phyloP scores from a whole-genome alignment of 2,329 filamentous ascomycete species.

The Pseudovirgaria hyperparasitica region DNA sequence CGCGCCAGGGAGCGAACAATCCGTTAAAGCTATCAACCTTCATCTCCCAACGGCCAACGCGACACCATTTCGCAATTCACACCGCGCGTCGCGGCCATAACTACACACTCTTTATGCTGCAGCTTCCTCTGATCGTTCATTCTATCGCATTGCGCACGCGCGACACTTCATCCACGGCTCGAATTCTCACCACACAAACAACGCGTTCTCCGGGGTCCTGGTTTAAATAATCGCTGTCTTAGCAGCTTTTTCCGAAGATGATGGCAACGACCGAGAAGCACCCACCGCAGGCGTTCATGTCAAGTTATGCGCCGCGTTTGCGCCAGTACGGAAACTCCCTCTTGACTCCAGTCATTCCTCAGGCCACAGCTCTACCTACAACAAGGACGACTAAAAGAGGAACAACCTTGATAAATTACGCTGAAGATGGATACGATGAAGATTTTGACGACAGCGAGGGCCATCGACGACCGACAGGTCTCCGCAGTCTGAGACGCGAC shows the following conservation, averaged over 20 bases:
- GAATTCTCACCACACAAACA: too few species aligned
- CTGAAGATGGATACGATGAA: conserved; percentile 86
- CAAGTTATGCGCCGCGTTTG: conserved; percentile 81
- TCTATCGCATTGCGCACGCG: too few species aligned
- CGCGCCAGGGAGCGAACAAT: too few species aligned
- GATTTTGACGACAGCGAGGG: conserved; percentile 65
- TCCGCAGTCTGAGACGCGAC: conserved; percentile 72
- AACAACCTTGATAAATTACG: conserved; percentile 94
- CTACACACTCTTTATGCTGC: too few species aligned
- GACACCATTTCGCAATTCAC: too few species aligned
- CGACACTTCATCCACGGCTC: too few species aligned
- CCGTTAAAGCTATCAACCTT: too few species aligned
- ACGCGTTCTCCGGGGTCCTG: too few species aligned
- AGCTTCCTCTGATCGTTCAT: too few species aligned
- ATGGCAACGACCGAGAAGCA: conserved; percentile 28
- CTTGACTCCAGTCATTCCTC: conserved; percentile 69
- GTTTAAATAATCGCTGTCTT: conserved; percentile 2
- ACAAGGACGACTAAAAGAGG: conserved; percentile 91
- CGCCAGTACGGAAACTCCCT: conserved; percentile 87
- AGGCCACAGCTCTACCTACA: conserved; percentile 52
- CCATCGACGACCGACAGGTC: conserved; percentile 58
- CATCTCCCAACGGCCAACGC: too few species aligned
- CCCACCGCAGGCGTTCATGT: conserved; percentile 75
- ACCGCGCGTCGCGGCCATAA: too few species aligned
- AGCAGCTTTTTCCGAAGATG: too few species aligned